Conservation (phyloP, 2,329 filamentous ascomycete species). For the Escovopsis weberi region DNA sequence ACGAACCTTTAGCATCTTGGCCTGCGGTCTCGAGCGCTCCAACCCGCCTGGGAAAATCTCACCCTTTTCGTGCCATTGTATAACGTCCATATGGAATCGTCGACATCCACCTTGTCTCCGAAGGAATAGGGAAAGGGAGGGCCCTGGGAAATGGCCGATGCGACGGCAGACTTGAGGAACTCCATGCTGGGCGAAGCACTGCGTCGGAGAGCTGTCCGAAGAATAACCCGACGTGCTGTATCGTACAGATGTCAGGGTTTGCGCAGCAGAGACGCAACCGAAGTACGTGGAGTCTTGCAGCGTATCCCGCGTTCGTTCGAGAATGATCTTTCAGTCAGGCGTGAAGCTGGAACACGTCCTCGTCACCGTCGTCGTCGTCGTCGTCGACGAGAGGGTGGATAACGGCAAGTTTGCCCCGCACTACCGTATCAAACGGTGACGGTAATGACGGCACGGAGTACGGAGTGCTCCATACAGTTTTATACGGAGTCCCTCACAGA, state of each 20-base stretch:
- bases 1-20: not conserved
- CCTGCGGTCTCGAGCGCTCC: not conserved
- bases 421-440: too few relatives aligned
- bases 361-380: too few relatives aligned
- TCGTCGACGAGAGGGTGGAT: too few relatives aligned
- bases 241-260: not conserved
- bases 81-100: conserved; percentile 91
- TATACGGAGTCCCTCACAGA: too few relatives aligned
- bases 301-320: too few relatives aligned
- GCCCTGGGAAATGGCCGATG: conserved; percentile 89
- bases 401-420: too few relatives aligned
- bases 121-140: conserved; percentile 87
- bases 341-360: not conserved
- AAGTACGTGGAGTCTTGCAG: not conserved
- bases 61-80: conserved; percentile 89
- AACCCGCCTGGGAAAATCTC: conserved; percentile 14
- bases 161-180: conserved; percentile 94
- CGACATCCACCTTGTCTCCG: conserved; percentile 81
- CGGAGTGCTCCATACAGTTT: too few relatives aligned
- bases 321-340: too few relatives aligned
- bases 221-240: too few relatives aligned
- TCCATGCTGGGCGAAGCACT: conserved; percentile 50
- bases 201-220: too few relatives aligned
- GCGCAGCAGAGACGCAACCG: not conserved
- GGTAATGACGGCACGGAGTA: too few relatives aligned